Conservation (phyloP, 805 yeast species). For the Pichia nanzhaoensis region DNA sequence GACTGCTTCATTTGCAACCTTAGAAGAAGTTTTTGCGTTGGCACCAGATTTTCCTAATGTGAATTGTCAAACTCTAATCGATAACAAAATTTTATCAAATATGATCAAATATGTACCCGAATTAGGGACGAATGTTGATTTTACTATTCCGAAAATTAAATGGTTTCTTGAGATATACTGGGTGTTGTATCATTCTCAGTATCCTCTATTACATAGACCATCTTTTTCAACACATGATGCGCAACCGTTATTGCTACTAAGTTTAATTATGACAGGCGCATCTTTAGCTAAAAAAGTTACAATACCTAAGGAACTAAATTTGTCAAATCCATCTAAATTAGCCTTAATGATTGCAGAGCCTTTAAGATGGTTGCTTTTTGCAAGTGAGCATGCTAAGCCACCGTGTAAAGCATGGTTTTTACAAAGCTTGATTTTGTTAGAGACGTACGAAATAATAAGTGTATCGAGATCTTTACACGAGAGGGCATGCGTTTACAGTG, state of each 20-base stretch:
- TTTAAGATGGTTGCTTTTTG: constrained; percentile 38
- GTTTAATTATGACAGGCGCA: constrained; percentile 55
- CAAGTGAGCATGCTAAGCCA: constrained; percentile 37
- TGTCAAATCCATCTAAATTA: constrained; percentile 22
- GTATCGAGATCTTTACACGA: constrained; percentile 41
- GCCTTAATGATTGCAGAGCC: constrained; percentile 36
- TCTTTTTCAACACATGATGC: constrained; percentile 45
- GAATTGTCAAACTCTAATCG: constrained; percentile 19
- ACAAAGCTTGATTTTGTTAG: constrained; percentile 41
- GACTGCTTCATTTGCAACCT: constrained; percentile 16
- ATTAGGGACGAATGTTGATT: constrained; percentile 18
- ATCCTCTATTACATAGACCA: constrained; percentile 41
- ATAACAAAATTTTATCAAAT: constrained; percentile 13
- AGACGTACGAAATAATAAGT: constrained; percentile 42
- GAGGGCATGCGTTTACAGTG: constrained; percentile 45
- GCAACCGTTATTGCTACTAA: constrained; percentile 44
- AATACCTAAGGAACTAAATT: constrained; percentile 3
- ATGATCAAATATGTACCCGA: constrained; percentile 18
- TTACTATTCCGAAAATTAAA: constrained; percentile 15
- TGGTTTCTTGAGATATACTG: constrained; percentile 37
- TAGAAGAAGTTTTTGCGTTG: constrained; percentile 20
- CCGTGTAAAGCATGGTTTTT: constrained; percentile 45
- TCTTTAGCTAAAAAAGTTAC: constrained; percentile 16
- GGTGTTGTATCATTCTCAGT: constrained; percentile 50
- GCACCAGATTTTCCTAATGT: constrained; percentile 22